Conservation (phyloP, 305 asterid genomes). For the Fraxinus baroniana region DNA sequence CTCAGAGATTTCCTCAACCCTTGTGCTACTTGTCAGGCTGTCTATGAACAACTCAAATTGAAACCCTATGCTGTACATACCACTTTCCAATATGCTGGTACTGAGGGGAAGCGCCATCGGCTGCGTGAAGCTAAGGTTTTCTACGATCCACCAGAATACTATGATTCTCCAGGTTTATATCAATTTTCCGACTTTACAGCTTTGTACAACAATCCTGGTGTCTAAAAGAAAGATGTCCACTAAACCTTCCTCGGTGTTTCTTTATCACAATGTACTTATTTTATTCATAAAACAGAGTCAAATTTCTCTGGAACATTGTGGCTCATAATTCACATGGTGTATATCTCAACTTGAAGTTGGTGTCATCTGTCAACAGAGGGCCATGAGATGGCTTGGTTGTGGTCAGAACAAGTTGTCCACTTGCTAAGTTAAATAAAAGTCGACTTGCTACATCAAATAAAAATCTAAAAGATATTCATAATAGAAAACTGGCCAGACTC, state of each 20-base stretch:
- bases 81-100: conserved; percentile 94
- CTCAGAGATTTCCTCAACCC: conserved; percentile 6
- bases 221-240: neutral
- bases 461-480: neutral
- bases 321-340: neutral
- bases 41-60: conserved; percentile 82
- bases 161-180: conserved; percentile 70
- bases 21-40: conserved; percentile 52
- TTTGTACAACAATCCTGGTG: conserved; percentile 1
- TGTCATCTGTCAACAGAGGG: neutral
- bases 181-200: conserved; percentile 10
- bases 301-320: neutral
- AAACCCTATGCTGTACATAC: conserved; percentile 97
- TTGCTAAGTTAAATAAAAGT: neutral
- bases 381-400: neutral
- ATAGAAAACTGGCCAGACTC: neutral
- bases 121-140: conserved; percentile 93
- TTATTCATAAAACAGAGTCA: neutral
- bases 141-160: conserved; percentile 88
- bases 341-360: neutral
- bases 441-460: neutral
- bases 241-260: neutral
- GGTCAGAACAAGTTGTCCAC: neutral
- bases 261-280: neutral
- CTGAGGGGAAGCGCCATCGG: conserved; percentile 97